Percentiles rank a stretch among this genome's conserved stretches.
Conservation (phyloP, 108 stramenopile species). For the Chaetoceros muelleri region DNA sequence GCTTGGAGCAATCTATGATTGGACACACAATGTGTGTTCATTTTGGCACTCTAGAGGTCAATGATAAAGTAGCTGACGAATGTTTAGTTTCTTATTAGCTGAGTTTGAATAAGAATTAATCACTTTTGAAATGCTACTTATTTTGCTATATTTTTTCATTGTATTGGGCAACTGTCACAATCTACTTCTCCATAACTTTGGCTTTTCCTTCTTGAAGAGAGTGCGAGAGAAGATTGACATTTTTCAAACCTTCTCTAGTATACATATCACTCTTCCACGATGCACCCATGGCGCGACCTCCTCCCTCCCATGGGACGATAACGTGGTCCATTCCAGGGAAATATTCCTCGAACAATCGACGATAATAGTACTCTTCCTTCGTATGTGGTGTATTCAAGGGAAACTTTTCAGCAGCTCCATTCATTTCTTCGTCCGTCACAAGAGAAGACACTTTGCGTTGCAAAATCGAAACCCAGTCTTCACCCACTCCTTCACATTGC, state of each 20-base stretch:
- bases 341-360: constrained; percentile 50
- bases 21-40: no score
- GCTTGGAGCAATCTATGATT: no score
- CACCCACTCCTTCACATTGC: constrained; percentile 79
- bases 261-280: constrained; percentile 58
- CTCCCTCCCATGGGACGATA: constrained; percentile 60
- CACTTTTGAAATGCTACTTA: no score
- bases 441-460: constrained; percentile 46
- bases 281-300: constrained; percentile 59
- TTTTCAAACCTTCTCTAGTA: constrained; percentile 53
- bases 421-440: constrained; percentile 63
- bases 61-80: no score
- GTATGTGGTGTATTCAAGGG: constrained; percentile 68
- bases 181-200: no score
- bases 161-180: no score
- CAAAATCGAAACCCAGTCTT: constrained; percentile 68
- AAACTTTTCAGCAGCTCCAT: constrained; percentile 32
- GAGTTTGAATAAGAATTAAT: no score
- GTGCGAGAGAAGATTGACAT: constrained; percentile 44
- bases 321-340: constrained; percentile 56
- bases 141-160: no score
- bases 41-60: no score
- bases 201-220: constrained; percentile 32
- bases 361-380: constrained; percentile 72
- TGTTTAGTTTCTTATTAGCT: no score